Conservation (phyloP, 208 protist species). For the Trypanosoma scelopori region DNA sequence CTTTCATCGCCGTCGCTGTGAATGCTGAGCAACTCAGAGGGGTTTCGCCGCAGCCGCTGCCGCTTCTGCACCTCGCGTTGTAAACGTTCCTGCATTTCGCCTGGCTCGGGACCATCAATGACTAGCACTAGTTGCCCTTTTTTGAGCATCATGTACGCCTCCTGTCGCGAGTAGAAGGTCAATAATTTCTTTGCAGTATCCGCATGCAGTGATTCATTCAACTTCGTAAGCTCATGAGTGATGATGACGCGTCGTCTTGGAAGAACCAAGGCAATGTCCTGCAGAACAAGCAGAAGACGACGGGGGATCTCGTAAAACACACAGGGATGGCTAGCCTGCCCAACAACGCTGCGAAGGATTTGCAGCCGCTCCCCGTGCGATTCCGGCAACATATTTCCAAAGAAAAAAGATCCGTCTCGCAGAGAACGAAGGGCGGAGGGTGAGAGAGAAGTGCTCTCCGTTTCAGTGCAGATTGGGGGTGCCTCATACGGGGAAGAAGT, state of each 20-base stretch:
- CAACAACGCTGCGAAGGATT: conserved; percentile 63
- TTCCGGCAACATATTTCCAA: conserved; percentile 81
- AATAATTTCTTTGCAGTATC: conserved; percentile 75
- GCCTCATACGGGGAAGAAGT: conserved; percentile 60
- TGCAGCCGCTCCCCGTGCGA: conserved; percentile 63
- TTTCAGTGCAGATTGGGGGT: background rate
- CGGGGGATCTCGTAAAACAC: conserved; percentile 90
- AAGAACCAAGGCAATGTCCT: conserved; percentile 76
- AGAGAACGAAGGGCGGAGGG: conserved; percentile 23
- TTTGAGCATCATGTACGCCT: conserved; percentile 64
- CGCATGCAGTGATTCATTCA: conserved; percentile 88
- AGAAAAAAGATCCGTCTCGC: conserved; percentile 82
- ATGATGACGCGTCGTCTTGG: conserved; percentile 75
- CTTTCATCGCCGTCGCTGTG: background rate
- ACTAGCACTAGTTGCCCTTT: conserved; percentile 85
- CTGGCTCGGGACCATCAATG: conserved; percentile 65
- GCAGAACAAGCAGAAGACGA: conserved; percentile 71
- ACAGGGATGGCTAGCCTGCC: conserved; percentile 59
- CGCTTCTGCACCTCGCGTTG: conserved; percentile 55
- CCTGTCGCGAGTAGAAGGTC: conserved; percentile 70
- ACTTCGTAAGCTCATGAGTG: conserved; percentile 88
- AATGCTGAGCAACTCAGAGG: conserved; percentile 40
- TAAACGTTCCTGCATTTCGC: conserved; percentile 64
- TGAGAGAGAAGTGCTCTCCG: background rate
- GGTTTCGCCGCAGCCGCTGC: conserved; percentile 43